Conservation (phyloP, 306 rosid genomes). For the Inga laurina region DNA sequence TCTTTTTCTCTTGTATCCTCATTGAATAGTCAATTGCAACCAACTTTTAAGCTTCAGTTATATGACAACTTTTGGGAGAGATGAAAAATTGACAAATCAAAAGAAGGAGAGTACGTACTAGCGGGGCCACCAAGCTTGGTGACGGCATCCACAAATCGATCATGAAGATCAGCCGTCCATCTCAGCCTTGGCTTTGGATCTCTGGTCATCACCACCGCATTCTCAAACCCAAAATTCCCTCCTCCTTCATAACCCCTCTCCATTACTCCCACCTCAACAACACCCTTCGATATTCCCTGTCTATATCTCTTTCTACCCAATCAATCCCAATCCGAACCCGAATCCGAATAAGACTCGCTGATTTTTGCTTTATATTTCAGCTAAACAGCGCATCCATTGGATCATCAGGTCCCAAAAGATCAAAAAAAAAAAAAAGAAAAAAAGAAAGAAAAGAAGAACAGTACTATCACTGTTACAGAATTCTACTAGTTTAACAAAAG, state of each 20-base stretch:
- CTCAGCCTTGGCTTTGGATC: constrained; percentile 91
- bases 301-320: not conserved
- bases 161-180: constrained; percentile 96
- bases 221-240: constrained; percentile 43
- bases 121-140: constrained; percentile 98
- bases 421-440: not conserved
- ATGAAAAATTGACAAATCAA: not conserved
- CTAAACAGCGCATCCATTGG: constrained; percentile 21
- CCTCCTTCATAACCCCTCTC: constrained; percentile 39
- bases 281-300: not conserved
- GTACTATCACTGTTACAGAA: not conserved
- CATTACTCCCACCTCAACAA: constrained; percentile 24
- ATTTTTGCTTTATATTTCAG: constrained; percentile 23
- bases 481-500: not conserved
- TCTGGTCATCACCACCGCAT: constrained; percentile 84
- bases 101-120: constrained; percentile 47
- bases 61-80: constrained; percentile 1
- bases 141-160: constrained; percentile 88
- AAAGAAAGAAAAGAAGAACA: not conserved
- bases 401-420: not conserved
- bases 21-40: not conserved
- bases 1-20: not conserved
- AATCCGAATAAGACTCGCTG: constrained; percentile 29
- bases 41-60: not conserved
- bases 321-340: not conserved